Conservation (phyloP, 495 filamentous ascomycete genomes). For the Lasiosphaeria hispida region DNA sequence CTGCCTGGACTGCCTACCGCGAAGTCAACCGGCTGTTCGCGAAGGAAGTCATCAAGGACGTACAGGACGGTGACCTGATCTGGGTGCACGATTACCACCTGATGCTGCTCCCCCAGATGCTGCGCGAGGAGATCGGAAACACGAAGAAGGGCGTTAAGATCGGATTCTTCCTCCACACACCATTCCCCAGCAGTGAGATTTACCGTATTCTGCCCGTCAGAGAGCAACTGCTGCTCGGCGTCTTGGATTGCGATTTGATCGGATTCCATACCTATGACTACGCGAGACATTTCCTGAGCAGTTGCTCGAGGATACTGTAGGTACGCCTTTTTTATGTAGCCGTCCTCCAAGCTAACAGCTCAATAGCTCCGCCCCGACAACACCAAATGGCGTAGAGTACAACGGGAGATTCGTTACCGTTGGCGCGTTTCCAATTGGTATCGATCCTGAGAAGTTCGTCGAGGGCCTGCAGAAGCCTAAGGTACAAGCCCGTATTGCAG, state of each 20-base stretch:
- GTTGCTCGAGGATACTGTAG: slow-evolving; percentile 78
- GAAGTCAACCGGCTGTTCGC: slow-evolving; percentile 87
- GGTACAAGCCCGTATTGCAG: slow-evolving; percentile 74
- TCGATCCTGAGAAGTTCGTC: slow-evolving; percentile 93
- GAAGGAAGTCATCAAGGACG: slow-evolving; percentile 66
- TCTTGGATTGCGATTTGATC: slow-evolving; percentile 81
- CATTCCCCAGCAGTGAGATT: slow-evolving; percentile 90
- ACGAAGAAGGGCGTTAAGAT: slow-evolving; percentile 79
- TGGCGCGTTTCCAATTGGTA: slow-evolving; percentile 87
- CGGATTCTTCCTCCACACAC: slow-evolving; percentile 93
- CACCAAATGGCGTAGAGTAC: slow-evolving; percentile 79
- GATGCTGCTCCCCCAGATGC: slow-evolving; percentile 83
- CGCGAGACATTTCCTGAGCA: slow-evolving; percentile 82
- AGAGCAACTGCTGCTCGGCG: slow-evolving; percentile 73
- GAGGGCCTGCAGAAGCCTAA: slow-evolving; percentile 77
- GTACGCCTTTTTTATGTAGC: slow-evolving; percentile 19
- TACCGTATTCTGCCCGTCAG: slow-evolving; percentile 87
- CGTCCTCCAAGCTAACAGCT: slow-evolving; percentile 2
- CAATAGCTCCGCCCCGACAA: slow-evolving; percentile 68
- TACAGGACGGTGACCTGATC: slow-evolving; percentile 76
- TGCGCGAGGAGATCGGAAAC: slow-evolving; percentile 70
- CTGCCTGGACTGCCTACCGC: slow-evolving; percentile 80
- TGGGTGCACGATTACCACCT: slow-evolving; percentile 98
- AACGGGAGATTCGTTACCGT: slow-evolving; percentile 70
- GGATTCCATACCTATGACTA: slow-evolving; percentile 98